These are phyloP conservation scores for Barnettozyma sp. DNA, from an alignment of 805 yeast species.

Conservation along the genomic window DNA sequence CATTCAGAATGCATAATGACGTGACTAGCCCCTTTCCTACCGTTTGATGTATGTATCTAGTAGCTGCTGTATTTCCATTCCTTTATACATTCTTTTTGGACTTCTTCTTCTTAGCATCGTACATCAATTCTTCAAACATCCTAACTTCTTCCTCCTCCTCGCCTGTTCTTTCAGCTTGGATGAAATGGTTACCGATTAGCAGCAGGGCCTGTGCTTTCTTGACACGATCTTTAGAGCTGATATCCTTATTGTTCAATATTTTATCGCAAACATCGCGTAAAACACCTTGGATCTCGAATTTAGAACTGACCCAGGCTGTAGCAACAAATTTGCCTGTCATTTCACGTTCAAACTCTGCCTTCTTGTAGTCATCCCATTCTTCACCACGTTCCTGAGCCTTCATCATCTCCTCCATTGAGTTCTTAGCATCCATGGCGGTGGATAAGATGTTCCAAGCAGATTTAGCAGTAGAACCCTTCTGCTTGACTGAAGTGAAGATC, in stretches of 20 bases:
- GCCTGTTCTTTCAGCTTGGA: conserved; percentile 59
- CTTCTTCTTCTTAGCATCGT: conserved; percentile 53
- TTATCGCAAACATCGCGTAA: conserved; percentile 75
- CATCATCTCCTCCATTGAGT: conserved; percentile 65
- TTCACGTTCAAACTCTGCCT: conserved; percentile 72
- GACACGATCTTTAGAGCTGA: conserved; percentile 53
- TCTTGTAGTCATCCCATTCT: conserved; percentile 47
- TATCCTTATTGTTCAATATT: conserved; percentile 61
- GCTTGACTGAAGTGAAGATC: conserved; percentile 71
- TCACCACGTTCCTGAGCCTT: conserved; percentile 57
- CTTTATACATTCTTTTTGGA: conserved; percentile 6
- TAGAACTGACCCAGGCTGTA: conserved; percentile 93
- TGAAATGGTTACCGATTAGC: conserved; percentile 64
- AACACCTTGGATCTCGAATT: conserved; percentile 77
- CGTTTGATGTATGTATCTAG: no score
- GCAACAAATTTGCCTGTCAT: conserved; percentile 86
- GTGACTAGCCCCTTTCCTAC: no score
- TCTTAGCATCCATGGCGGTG: conserved; percentile 84
- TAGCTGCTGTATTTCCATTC: no score
- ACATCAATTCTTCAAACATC: conserved; percentile 86
- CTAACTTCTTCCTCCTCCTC: conserved; percentile 92
- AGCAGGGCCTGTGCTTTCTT: conserved; percentile 76
- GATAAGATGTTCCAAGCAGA: conserved; percentile 78
- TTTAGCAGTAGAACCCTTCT: conserved; percentile 76
- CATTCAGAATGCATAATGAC: no score